Evolutionary conservation across 108 stramenopile species (phyloP).

Genomic region (Nitzschia sp.): DNA sequence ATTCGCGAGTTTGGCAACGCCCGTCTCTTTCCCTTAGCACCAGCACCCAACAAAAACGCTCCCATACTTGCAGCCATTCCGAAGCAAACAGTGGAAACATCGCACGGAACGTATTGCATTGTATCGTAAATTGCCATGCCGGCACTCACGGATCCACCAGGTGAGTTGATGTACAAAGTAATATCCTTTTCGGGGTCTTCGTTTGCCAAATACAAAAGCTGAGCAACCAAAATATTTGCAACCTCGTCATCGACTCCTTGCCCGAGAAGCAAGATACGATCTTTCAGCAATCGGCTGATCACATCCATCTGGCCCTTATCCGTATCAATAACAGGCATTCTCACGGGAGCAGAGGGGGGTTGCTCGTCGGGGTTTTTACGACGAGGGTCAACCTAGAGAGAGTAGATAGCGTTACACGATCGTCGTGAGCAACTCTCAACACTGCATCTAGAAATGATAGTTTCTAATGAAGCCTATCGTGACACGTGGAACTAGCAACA

Average conservation of each 20-base stretch:
- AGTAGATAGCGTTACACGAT: not conserved
- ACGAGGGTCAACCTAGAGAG: constrained; percentile 75
- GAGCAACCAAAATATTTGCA: constrained; percentile 85
- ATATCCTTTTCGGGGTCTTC: constrained; percentile 86
- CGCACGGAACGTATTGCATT: constrained; percentile 87
- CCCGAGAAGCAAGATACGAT: constrained; percentile 89
- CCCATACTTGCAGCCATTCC: constrained; percentile 91
- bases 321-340: constrained; percentile 80
- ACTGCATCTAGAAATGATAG: not conserved
- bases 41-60: constrained; percentile 81
- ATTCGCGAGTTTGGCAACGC: constrained; percentile 93
- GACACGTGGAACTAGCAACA: not conserved
- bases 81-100: constrained; percentile 84
- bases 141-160: constrained; percentile 73
- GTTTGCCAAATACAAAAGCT: constrained; percentile 83
- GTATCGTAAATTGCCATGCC: constrained; percentile 82
- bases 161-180: constrained; percentile 90
- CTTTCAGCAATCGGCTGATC: constrained; percentile 75
- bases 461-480: too few species aligned
- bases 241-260: constrained; percentile 87
- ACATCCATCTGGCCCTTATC: constrained; percentile 78
- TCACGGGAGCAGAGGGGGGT: constrained; percentile 51
- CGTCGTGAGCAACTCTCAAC: not conserved
- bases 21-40: constrained; percentile 84
- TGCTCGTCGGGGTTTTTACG: constrained; percentile 79